These are phyloP conservation scores for Oligophagozyma castellii DNA, from an alignment of 1,139 yeast species.

Conservation along the genomic window DNA sequence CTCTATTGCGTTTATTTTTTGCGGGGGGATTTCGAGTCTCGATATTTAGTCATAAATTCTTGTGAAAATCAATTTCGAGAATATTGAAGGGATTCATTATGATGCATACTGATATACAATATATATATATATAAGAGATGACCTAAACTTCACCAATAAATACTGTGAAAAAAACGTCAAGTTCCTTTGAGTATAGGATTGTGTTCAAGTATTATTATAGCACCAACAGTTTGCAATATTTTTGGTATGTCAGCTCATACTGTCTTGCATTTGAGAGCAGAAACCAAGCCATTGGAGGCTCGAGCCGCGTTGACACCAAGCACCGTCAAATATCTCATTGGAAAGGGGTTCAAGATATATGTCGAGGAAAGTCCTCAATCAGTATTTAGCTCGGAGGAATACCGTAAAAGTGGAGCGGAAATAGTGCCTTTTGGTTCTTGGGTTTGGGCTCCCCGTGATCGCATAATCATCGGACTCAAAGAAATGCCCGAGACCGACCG, in stretches of 20 bases:
- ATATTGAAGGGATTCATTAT: too few relatives aligned
- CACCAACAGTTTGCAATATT: too few relatives aligned
- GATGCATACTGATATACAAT: too few relatives aligned
- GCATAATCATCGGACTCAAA: slow-evolving; percentile 85
- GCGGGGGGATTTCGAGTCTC: too few relatives aligned
- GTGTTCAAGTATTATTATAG: too few relatives aligned
- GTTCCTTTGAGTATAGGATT: too few relatives aligned
- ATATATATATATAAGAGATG: background rate
- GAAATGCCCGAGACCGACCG: slow-evolving; percentile 84
- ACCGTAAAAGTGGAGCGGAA: slow-evolving; percentile 65
- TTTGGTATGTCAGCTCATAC: too few relatives aligned
- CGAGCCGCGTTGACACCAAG: slow-evolving; percentile 94
- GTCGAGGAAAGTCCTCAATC: slow-evolving; percentile 85
- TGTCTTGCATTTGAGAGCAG: slow-evolving; percentile 81
- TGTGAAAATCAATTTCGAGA: too few relatives aligned
- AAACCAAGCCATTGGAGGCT: slow-evolving; percentile 92
- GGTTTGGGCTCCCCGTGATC: slow-evolving; percentile 78
- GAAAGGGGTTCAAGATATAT: slow-evolving; percentile 76
- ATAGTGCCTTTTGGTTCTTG: slow-evolving; percentile 91
- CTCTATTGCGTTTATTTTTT: too few relatives aligned
- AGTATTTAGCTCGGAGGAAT: slow-evolving; percentile 62
- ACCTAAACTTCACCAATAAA: background rate
- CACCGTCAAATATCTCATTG: slow-evolving; percentile 69
- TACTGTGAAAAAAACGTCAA: too few relatives aligned
- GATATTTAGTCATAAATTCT: too few relatives aligned